A percentile compares a stretch with the other conserved stretches of the same genome.
Evolutionary conservation across 805 yeast genomes (phyloP).

Genomic region (Candida tallmaniae): DNA sequence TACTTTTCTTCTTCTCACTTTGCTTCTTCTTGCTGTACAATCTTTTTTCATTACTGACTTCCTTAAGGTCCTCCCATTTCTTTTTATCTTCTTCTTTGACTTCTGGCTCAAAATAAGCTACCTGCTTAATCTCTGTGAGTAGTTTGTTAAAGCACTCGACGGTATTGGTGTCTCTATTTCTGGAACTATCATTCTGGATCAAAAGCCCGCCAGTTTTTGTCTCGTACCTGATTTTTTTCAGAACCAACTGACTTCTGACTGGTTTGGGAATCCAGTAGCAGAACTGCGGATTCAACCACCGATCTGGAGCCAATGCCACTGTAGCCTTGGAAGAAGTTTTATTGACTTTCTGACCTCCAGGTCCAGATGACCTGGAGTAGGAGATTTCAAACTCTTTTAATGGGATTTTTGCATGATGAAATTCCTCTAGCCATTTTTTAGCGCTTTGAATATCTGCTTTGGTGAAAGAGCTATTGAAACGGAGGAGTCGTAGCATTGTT

Average conservation of each 20-base stretch:
- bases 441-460: conserved; percentile 28
- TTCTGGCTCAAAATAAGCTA: conserved; percentile 46
- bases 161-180: conserved; percentile 57
- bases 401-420: conserved; percentile 38
- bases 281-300: conserved; percentile 39
- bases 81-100: conserved; percentile 40
- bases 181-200: conserved; percentile 54
- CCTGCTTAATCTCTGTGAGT: conserved; percentile 44
- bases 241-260: conserved; percentile 38
- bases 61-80: conserved; percentile 47
- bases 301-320: conserved; percentile 38
- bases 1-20: conserved; percentile 33
- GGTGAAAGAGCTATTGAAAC: too few species aligned
- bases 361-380: conserved; percentile 67
- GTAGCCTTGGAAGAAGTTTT: conserved; percentile 69
- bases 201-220: conserved; percentile 53
- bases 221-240: conserved; percentile 45
- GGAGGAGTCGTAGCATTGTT: neutral
- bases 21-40: conserved; percentile 30
- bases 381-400: conserved; percentile 37
- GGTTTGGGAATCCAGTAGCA: conserved; percentile 58
- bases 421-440: conserved; percentile 38
- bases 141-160: conserved; percentile 60
- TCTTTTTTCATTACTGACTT: conserved; percentile 27
- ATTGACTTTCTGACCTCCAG: conserved; percentile 87